Conservation (phyloP, 345 rosid species). For the Stellera chamaejasme region DNA sequence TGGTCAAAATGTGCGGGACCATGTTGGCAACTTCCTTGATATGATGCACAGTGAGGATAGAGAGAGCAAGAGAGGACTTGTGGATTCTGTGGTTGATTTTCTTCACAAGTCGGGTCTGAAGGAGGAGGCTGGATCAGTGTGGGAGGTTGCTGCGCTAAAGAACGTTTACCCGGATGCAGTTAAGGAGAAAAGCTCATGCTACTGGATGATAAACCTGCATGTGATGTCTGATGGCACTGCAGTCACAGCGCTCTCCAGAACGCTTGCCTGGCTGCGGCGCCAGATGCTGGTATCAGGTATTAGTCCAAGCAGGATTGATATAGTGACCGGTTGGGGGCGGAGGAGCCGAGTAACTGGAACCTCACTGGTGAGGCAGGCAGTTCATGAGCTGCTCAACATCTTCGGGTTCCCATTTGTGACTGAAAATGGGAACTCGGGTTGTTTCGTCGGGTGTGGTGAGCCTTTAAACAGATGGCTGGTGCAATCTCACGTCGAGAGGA, state of each 20-base stretch:
- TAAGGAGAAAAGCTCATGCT: slow-evolving; percentile 63
- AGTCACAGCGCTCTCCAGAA: slow-evolving; percentile 69
- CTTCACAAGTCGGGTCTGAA: slow-evolving; percentile 88
- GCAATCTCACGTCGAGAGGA: slow-evolving; percentile 78
- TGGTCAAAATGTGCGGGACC: slow-evolving; percentile 82
- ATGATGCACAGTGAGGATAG: slow-evolving; percentile 92
- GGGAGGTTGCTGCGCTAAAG: slow-evolving; percentile 86
- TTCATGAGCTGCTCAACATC: slow-evolving; percentile 61
- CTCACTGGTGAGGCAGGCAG: slow-evolving; percentile 75
- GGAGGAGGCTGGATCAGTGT: slow-evolving; percentile 88
- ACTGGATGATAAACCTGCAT: slow-evolving; percentile 93
- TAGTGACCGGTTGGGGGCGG: slow-evolving; percentile 95
- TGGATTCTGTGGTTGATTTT: slow-evolving; percentile 84
- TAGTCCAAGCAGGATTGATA: slow-evolving; percentile 68
- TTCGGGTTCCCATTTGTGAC: slow-evolving; percentile 77
- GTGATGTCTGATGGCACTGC: slow-evolving; percentile 98
- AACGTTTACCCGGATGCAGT: slow-evolving; percentile 82
- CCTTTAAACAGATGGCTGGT: slow-evolving; percentile 66
- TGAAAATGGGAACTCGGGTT: slow-evolving; percentile 79
- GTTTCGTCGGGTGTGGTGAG: slow-evolving; percentile 88
- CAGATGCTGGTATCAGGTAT: slow-evolving; percentile 62
- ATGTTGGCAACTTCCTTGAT: slow-evolving; percentile 65
- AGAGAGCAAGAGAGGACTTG: slow-evolving; percentile 94
- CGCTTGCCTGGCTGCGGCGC: slow-evolving; percentile 83
- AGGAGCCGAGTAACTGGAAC: slow-evolving; percentile 86